These are phyloP conservation scores for Teratosphaeria epicoccoides DNA, from an alignment of 2,329 filamentous ascomycete genomes.

Conservation along the genomic window DNA sequence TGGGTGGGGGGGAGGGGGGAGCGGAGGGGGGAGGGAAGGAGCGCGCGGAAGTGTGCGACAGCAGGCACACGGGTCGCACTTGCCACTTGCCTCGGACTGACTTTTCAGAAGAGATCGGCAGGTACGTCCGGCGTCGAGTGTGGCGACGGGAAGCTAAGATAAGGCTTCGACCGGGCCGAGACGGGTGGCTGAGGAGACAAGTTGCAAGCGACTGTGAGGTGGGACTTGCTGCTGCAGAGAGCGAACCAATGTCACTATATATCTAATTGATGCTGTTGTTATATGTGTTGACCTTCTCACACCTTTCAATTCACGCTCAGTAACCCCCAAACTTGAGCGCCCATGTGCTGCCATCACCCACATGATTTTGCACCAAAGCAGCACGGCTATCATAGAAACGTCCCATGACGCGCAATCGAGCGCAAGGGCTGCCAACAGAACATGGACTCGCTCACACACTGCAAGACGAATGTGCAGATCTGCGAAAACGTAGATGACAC, in stretches of 20 bases:
- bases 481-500: slow-evolving; percentile 5
- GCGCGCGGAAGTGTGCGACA: too few relatives aligned
- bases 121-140: neutral
- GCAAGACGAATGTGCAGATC: slow-evolving; percentile 22
- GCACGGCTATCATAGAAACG: slow-evolving; percentile 15
- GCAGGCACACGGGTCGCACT: neutral
- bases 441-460: slow-evolving; percentile 27
- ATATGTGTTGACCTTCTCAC: too few relatives aligned
- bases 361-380: neutral
- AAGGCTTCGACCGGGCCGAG: neutral
- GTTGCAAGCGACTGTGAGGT: too few relatives aligned
- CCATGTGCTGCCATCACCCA: neutral
- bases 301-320: too few relatives aligned
- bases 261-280: too few relatives aligned
- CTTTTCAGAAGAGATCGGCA: slow-evolving; percentile 2
- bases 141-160: neutral
- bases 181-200: too few relatives aligned
- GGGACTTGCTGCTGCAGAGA: too few relatives aligned
- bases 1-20: too few relatives aligned
- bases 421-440: neutral
- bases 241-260: too few relatives aligned
- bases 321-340: neutral
- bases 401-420: slow-evolving; percentile 10
- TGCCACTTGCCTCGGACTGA: neutral
- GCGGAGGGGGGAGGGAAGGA: too few relatives aligned